A percentile compares a stretch with the other conserved stretches of the same genome.
Conservation (phyloP, 768 basidiomycete species). For the Boletus coccyginus region DNA sequence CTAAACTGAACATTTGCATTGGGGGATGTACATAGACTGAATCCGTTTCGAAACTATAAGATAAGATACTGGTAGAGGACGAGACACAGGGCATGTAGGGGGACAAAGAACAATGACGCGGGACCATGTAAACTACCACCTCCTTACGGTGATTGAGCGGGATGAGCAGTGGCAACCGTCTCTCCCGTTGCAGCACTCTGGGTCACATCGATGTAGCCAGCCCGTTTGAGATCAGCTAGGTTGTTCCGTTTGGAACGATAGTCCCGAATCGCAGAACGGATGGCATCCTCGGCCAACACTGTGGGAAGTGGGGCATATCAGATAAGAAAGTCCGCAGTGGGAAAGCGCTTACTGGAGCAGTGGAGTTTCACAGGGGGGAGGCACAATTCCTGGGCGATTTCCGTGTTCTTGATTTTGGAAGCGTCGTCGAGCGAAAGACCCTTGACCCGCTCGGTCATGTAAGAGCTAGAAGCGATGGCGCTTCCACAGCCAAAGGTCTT, state of each 20-base stretch:
- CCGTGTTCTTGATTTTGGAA: conserved; percentile 96
- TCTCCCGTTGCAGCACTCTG: conserved; percentile 54
- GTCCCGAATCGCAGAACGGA: conserved; percentile 96
- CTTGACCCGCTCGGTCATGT: conserved; percentile 98
- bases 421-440: conserved; percentile 93
- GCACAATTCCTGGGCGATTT: conserved; percentile 96
- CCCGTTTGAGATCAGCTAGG: conserved; percentile 47
- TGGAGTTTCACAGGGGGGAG: conserved; percentile 95
- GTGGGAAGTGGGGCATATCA: conserved; percentile 26
- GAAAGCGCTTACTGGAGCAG: conserved; percentile 75
- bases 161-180: conserved; percentile 51
- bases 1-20: conserved; percentile 4
- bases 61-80: conserved; percentile 16
- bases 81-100: neutral
- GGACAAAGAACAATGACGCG: neutral
- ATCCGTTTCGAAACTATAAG: conserved; percentile 12
- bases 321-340: conserved; percentile 12
- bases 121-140: neutral
- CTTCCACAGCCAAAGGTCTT: conserved; percentile 99
- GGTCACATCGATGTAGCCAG: conserved; percentile 70
- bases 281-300: conserved; percentile 98
- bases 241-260: conserved; percentile 81
- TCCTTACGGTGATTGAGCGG: conserved; percentile 32
- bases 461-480: conserved; percentile 95
- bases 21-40: conserved; percentile 11